Conservation (phyloP, 495 filamentous ascomycete genomes). For the Staphylotrichum longicolle region DNA sequence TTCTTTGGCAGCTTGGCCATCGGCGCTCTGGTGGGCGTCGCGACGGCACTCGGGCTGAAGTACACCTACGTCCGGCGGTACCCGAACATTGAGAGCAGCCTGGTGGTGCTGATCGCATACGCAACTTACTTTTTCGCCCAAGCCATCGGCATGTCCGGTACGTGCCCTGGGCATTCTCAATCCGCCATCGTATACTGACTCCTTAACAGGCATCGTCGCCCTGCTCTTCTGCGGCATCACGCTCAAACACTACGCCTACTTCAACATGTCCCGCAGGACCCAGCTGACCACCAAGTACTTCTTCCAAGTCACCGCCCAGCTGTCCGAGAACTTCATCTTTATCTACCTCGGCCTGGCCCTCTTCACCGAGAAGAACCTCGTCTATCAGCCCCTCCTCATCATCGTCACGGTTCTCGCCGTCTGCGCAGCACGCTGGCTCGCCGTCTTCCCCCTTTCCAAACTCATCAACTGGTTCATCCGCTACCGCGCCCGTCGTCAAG, state of each 20-base stretch:
- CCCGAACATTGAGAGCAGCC: conserved; percentile 93
- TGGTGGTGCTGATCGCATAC: conserved; percentile 91
- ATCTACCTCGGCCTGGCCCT: conserved; percentile 94
- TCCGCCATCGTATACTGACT: conserved; percentile 8
- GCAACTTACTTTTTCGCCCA: conserved; percentile 97
- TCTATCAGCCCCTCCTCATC: conserved; percentile 94
- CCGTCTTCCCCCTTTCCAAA: conserved; percentile 88
- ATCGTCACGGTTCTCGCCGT: conserved; percentile 88
- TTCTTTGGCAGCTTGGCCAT: conserved; percentile 94
- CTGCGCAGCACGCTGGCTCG: conserved; percentile 84
- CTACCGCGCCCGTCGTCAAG: conserved; percentile 77
- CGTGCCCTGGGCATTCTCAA: conserved; percentile 3
- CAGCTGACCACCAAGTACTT: conserved; percentile 98
- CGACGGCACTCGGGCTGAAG: conserved; percentile 82
- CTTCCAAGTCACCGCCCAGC: conserved; percentile 89
- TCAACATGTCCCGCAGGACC: conserved; percentile 98
- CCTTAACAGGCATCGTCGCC: conserved; percentile 81
- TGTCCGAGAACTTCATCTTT: conserved; percentile 99
- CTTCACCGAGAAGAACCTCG: conserved; percentile 82
- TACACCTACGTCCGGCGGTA: conserved; percentile 88
- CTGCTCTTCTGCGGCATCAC: conserved; percentile 97
- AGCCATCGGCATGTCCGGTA: conserved; percentile 89
- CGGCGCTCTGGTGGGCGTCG: conserved; percentile 80
- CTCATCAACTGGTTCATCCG: conserved; percentile 92
- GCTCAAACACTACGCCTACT: conserved; percentile 97